These are phyloP conservation scores for Kokia cookei DNA, from an alignment of 441 rosid species.

Conservation along the genomic window DNA sequence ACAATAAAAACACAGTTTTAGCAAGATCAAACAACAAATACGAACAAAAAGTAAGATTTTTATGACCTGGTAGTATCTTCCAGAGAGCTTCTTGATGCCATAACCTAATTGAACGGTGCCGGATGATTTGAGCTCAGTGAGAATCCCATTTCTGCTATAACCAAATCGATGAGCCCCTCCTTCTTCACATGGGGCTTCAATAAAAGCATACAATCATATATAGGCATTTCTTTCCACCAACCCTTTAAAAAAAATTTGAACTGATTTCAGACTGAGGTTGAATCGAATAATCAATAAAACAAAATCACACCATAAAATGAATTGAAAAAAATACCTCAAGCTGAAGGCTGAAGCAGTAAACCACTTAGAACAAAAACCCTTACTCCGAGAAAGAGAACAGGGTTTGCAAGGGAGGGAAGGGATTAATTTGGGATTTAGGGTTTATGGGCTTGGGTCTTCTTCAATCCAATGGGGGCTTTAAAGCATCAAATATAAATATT, in stretches of 20 bases:
- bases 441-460: no score
- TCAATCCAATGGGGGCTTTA: no score
- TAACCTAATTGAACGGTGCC: constrained; percentile 75
- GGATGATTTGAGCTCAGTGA: constrained; percentile 65
- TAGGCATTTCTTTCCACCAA: constrained; percentile 55
- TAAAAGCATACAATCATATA: constrained; percentile 85
- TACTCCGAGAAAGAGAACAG: neutral
- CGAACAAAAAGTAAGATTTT: neutral
- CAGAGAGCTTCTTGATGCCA: constrained; percentile 79
- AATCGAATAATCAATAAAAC: neutral
- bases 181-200: constrained; percentile 57
- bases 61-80: constrained; percentile 53
- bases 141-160: constrained; percentile 57
- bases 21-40: neutral
- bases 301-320: neutral
- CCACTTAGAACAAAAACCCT: neutral
- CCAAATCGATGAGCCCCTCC: constrained; percentile 52
- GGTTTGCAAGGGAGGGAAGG: no score
- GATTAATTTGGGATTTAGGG: no score
- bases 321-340: neutral
- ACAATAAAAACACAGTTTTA: neutral
- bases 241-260: neutral
- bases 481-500: no score
- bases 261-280: neutral
- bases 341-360: neutral